A percentile compares a stretch with the other conserved stretches of the same genome.
Evolutionary conservation across 345 rosid genomes (phyloP).

Genomic region (Luvunga scandens): DNA sequence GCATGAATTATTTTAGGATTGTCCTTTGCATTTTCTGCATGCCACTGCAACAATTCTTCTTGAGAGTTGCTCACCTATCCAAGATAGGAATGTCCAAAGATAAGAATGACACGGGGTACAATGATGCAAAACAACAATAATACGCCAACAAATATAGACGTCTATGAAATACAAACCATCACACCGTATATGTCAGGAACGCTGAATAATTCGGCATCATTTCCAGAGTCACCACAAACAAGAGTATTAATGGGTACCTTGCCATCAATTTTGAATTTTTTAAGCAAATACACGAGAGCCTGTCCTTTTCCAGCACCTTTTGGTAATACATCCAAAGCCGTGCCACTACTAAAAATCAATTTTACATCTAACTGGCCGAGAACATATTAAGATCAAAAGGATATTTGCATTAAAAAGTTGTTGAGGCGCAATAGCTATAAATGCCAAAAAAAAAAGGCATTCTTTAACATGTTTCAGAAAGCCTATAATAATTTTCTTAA

Average conservation of each 20-base stretch:
- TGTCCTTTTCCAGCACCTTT: conserved; percentile 99
- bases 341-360: conserved; percentile 87
- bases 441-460: background rate
- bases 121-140: conserved; percentile 1
- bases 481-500: background rate
- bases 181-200: conserved; percentile 89
- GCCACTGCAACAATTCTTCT: conserved; percentile 95
- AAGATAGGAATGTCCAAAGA: conserved; percentile 17
- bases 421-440: background rate
- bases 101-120: background rate
- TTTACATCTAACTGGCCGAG: conserved; percentile 79
- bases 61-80: conserved; percentile 92
- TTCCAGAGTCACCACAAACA: conserved; percentile 98
- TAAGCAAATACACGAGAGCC: conserved; percentile 82
- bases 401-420: no score
- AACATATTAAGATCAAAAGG: background rate
- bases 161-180: conserved; percentile 51
- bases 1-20: conserved; percentile 87
- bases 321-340: conserved; percentile 89
- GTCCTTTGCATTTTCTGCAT: conserved; percentile 74
- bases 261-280: conserved; percentile 68
- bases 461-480: background rate
- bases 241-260: conserved; percentile 74
- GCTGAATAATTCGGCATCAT: conserved; percentile 94
- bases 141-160: background rate